Evolutionary conservation across 2,329 filamentous ascomycete species (phyloP), one percentile per base, ranked within the genome.

Genomic region (Aspergillus sp.): DNA sequence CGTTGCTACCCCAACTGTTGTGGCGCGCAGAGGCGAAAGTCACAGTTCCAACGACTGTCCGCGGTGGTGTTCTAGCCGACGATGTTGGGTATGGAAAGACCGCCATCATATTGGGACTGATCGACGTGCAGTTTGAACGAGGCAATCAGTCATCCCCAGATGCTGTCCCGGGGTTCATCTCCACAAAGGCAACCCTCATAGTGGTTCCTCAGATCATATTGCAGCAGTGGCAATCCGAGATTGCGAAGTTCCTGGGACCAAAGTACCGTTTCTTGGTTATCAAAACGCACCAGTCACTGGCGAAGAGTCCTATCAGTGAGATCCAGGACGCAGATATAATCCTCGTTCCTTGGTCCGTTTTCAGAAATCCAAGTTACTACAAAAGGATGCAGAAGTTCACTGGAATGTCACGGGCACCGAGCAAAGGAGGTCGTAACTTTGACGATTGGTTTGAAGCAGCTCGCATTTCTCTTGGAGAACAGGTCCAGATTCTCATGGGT

Each of bases 1-100:
- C 76, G 2, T 54, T 76, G 1, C 63, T 85, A 11, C 60, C 72
- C 0, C 63, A 74, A 19, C 62, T 86, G 25, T 75, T 78, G 10
- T 87, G 83, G 81, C 78, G 81, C 52, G 76, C 78, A 2, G 84
- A 87, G 63, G 83, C n/a, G 59, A 76, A 53, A 64, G 72, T 32
- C 20, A 65, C n/a, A 45, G 73, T 48, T 32, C 54, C 29, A 56
- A 65, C 62, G 32, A 50, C 55, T 10, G 57, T 85, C 38, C 77
- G 76, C 16, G 85, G 86, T 11, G 86, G 85, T 4, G 75, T 88
- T 16, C 72, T 87, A 31, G 84, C 84, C 2, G 84, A 87, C 60
- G 76, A 82, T 42, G 83, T 87, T 31, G 85, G 83, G 0, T 88
- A 85, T 61, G 86, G 86, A 0, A 88, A 89, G 61, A 88, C 86